Conservation (phyloP, 1,284 basidiomycete genomes). For the Sparassis latifolia region DNA sequence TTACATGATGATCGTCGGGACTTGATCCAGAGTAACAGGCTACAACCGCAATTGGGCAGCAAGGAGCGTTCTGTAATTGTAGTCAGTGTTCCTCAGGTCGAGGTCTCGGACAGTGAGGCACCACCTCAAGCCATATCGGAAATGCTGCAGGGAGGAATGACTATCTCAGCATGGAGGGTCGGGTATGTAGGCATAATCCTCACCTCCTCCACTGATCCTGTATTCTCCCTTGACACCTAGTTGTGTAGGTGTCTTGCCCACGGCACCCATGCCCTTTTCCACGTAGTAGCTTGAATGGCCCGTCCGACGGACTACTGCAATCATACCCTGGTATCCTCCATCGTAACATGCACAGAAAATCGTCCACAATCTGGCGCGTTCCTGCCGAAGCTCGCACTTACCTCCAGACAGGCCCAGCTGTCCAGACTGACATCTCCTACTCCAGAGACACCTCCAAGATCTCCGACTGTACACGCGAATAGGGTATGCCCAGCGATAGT, state of each 20-base stretch:
- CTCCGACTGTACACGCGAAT: slow-evolving; percentile 77
- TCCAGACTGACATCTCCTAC: slow-evolving; percentile 73
- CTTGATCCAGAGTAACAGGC: slow-evolving; percentile 79
- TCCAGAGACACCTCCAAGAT: slow-evolving; percentile 56
- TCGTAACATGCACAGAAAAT: too few species aligned
- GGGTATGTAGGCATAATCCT: slow-evolving; percentile 19
- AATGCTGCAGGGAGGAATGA: slow-evolving; percentile 43
- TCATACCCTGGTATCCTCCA: slow-evolving; percentile 44
- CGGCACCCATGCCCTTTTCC: slow-evolving; percentile 74
- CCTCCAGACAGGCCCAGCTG: slow-evolving; percentile 68
- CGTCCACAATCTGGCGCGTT: neutral
- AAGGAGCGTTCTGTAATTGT: slow-evolving; percentile 58
- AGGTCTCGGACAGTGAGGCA: neutral
- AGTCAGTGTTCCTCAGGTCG: slow-evolving; percentile 5
- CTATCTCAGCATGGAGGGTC: slow-evolving; percentile 1
- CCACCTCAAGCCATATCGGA: slow-evolving; percentile 76
- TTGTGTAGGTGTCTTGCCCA: slow-evolving; percentile 70
- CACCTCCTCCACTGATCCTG: slow-evolving; percentile 69
- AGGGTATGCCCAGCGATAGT: slow-evolving; percentile 71
- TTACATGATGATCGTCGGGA: slow-evolving; percentile 69
- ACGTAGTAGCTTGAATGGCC: slow-evolving; percentile 80
- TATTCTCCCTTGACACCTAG: slow-evolving; percentile 60
- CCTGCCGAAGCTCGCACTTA: slow-evolving; percentile 8
- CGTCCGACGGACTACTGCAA: slow-evolving; percentile 70
- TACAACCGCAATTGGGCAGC: slow-evolving; percentile 73